Conservation (phyloP, 1,139 yeast genomes). For the Debaryomycetaceae sp. region DNA sequence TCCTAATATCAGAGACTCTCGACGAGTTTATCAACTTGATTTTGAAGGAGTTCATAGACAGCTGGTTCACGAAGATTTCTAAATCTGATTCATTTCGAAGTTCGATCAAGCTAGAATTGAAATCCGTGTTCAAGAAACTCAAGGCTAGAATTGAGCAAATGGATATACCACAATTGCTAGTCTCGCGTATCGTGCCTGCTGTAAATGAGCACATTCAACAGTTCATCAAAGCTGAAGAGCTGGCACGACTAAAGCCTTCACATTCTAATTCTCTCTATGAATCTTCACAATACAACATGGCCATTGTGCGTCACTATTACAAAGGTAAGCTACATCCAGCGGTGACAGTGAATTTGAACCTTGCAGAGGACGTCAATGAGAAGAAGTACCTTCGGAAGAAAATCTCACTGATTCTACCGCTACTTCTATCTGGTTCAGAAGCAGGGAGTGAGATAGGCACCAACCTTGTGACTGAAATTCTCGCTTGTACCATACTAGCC, state of each 20-base stretch:
- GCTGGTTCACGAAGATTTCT: slow-evolving; percentile 63
- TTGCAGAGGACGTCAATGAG: slow-evolving; percentile 42
- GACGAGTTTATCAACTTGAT: slow-evolving; percentile 52
- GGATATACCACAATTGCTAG: slow-evolving; percentile 57
- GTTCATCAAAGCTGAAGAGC: slow-evolving; percentile 53
- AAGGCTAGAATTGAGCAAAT: slow-evolving; percentile 36
- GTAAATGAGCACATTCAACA: slow-evolving; percentile 61
- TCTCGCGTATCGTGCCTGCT: slow-evolving; percentile 59
- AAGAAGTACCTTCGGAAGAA: slow-evolving; percentile 49
- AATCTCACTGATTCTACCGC: slow-evolving; percentile 46
- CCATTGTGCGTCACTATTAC: slow-evolving; percentile 58
- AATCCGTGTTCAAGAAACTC: slow-evolving; percentile 38
- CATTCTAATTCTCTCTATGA: slow-evolving; percentile 19
- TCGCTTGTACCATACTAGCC: slow-evolving; percentile 48
- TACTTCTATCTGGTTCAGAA: slow-evolving; percentile 49
- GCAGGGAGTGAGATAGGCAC: slow-evolving; percentile 45
- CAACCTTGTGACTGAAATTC: slow-evolving; percentile 58
- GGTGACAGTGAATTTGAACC: slow-evolving; percentile 41
- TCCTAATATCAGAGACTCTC: slow-evolving; percentile 50
- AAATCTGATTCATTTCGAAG: slow-evolving; percentile 49
- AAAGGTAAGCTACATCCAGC: slow-evolving; percentile 61
- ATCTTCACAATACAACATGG: slow-evolving; percentile 48
- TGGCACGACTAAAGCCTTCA: slow-evolving; percentile 19
- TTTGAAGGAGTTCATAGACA: slow-evolving; percentile 55
- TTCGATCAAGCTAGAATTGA: slow-evolving; percentile 49